A percentile compares a stretch with the other conserved stretches of the same genome.
Conservation (phyloP, 2,329 filamentous ascomycete species). For the Trichoderma afroharzianum region DNA sequence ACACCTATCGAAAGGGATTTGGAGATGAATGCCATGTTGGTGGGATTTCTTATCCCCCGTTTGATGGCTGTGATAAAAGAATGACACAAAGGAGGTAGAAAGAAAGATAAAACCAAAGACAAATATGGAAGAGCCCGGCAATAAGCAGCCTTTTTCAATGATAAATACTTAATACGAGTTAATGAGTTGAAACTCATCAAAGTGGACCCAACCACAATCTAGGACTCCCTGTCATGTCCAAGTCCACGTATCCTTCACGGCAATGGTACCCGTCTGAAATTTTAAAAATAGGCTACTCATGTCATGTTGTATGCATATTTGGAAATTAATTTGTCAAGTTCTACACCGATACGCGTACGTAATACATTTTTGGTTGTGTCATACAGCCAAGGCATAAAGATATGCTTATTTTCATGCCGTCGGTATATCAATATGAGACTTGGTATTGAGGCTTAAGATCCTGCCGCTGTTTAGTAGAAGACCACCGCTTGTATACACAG, state of each 20-base stretch:
- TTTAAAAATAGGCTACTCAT: neutral
- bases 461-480: neutral
- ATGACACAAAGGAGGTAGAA: neutral
- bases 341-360: neutral
- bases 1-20: neutral
- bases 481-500: neutral
- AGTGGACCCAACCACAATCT: neutral
- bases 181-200: neutral
- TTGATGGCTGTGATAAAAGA: neutral
- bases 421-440: neutral
- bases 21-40: neutral
- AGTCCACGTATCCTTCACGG: neutral
- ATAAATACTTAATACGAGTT: neutral
- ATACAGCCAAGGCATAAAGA: neutral
- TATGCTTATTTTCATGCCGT: neutral
- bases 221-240: neutral
- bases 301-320: neutral
- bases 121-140: too few relatives aligned
- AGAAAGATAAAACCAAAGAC: neutral
- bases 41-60: neutral
- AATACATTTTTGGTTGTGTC: neutral
- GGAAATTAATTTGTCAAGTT: neutral
- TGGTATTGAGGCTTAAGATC: neutral
- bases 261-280: neutral
- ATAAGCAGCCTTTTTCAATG: neutral